A percentile compares a stretch with the other conserved stretches of the same genome.
These are phyloP conservation scores for Blastocystis sp. DNA, from an alignment of 352 stramenopile species.

Conservation along the genomic window DNA sequence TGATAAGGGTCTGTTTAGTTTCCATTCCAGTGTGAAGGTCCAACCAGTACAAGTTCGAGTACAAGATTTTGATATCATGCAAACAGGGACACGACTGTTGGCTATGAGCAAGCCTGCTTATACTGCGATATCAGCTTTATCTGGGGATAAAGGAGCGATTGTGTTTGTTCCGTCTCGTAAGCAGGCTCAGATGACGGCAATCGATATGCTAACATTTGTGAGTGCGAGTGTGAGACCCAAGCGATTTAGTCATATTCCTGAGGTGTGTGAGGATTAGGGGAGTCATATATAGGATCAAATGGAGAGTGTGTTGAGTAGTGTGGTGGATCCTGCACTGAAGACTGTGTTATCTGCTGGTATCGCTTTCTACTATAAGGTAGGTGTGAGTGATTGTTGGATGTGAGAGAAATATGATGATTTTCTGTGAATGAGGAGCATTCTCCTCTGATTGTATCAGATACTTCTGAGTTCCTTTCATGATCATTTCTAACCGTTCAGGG, in stretches of 20 bases:
- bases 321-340: slow-evolving; percentile 83
- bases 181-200: slow-evolving; percentile 94
- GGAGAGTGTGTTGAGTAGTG: slow-evolving; percentile 71
- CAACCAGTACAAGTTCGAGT: slow-evolving; percentile 93
- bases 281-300: not conserved
- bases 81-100: slow-evolving; percentile 91
- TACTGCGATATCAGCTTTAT: slow-evolving; percentile 83
- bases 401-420: not conserved
- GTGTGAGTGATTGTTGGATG: not conserved
- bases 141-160: slow-evolving; percentile 81
- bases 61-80: slow-evolving; percentile 94
- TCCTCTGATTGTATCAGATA: slow-evolving; percentile 34
- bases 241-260: slow-evolving; percentile 27
- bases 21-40: slow-evolving; percentile 88
- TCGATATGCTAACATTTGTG: slow-evolving; percentile 96
- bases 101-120: slow-evolving; percentile 97
- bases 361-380: slow-evolving; percentile 83
- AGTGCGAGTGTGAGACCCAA: slow-evolving; percentile 74
- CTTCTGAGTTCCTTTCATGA: slow-evolving; percentile 11
- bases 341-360: slow-evolving; percentile 89
- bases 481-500: slow-evolving; percentile 71
- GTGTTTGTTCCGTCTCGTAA: slow-evolving; percentile 95
- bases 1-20: slow-evolving; percentile 87
- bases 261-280: not conserved
- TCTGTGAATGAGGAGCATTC: not conserved